A percentile compares a stretch with the other conserved stretches of the same genome.
Conservation (phyloP, 2,329 filamentous ascomycete genomes). For the Epichloe elymi region DNA sequence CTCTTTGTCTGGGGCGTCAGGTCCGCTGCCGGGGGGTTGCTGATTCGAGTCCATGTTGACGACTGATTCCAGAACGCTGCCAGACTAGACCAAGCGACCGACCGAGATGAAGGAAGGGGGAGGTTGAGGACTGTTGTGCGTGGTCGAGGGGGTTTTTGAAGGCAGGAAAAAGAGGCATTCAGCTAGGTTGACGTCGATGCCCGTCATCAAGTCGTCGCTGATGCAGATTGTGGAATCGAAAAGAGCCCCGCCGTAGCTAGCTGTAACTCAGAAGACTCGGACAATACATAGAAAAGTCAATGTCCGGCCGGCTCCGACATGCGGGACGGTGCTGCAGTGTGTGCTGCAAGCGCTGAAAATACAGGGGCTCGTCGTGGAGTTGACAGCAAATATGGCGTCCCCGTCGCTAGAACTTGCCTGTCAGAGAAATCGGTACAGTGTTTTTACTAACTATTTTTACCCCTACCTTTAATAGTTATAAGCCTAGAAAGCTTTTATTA, state of each 20-base stretch:
- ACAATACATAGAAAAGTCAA: neutral
- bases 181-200: neutral
- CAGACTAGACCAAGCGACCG: neutral
- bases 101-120: no score
- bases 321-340: neutral
- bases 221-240: neutral
- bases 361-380: no score
- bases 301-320: neutral
- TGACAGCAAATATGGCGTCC: no score
- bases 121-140: neutral
- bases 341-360: no score
- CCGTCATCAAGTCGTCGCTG: neutral
- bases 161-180: neutral
- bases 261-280: neutral
- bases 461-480: no score
- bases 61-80: neutral
- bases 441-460: no score
- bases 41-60: slow-evolving; percentile 33
- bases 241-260: slow-evolving; percentile 1
- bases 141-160: neutral
- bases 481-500: no score
- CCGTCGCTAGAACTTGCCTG: no score
- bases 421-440: no score
- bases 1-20: slow-evolving; percentile 43
- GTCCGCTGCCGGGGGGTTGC: slow-evolving; percentile 24